Base-by-base conservation (phyloP, 176 grass and related monocot species). In the Zizania latifolia region DNA sequence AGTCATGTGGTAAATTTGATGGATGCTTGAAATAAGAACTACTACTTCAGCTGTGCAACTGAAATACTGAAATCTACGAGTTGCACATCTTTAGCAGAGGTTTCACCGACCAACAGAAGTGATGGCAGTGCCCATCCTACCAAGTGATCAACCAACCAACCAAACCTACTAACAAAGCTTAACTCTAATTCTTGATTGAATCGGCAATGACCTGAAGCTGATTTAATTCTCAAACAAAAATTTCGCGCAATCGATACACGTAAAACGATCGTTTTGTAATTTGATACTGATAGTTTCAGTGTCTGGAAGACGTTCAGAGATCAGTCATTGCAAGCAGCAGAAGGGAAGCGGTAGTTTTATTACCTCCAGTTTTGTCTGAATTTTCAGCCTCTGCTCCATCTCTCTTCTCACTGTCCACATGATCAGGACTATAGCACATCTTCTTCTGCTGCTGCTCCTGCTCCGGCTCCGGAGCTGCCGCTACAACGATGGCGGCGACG, bases 281-380 rank as follows among this genome's bases (percentile, higher is more conserved):
- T n/a, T n/a, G n/a, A n/a, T n/a, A n/a, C n/a, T n/a, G n/a, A n/a
- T n/a, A n/a, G n/a, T n/a, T n/a, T n/a, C n/a, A n/a, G n/a, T n/a
- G n/a, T n/a, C 21, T 7, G 11, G 54, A 48, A 43, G n/a, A n/a
- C n/a, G 1, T 8, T 54, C 10, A 10, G 78, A 76, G 63, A 54
- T 16, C 28, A 8, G 16, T 17, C 21, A 11, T 10, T 0, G 36
- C 31, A 0, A 32, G 65, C 11, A 23, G 1, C 41, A 58, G 4
- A 33, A 6, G 35, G 10, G 17, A 70, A 4, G 3, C n/a, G n/a
- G n/a, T n/a, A n/a, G n/a, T n/a, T n/a, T 0, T 4, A 0, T 67
- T 44, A 87, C 85, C 85, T 82, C 23, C 16, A 1, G 14, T 5
- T 21, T 78, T 82, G 8, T 67, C 50, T 2, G 50, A 29, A 12